These are phyloP conservation scores for Syncephalastrum sp. DNA, from an alignment of 371 early-diverging fungal genomes.

Conservation along the genomic window DNA sequence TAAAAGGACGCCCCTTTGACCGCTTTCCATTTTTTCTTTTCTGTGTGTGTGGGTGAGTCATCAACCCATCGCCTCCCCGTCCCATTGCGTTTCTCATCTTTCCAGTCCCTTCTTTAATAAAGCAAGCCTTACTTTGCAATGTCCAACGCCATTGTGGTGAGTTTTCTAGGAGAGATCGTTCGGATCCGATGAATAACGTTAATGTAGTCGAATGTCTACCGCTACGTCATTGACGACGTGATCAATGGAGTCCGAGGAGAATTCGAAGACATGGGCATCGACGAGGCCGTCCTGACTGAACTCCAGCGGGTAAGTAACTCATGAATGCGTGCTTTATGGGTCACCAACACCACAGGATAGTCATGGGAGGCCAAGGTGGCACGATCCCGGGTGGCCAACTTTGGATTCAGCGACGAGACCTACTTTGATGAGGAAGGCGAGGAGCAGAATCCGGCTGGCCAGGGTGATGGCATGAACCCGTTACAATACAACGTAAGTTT, in stretches of 20 bases:
- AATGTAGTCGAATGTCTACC: constrained; percentile 73
- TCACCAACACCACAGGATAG: constrained; percentile 28
- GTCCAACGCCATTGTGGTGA: constrained; percentile 52
- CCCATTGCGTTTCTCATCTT: constrained; percentile 1
- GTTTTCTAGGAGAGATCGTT: constrained; percentile 7
- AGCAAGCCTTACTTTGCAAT: not conserved
- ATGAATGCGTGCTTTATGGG: not conserved
- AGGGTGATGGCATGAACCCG: constrained; percentile 4
- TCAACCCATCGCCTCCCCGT: constrained; percentile 4
- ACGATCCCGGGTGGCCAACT: constrained; percentile 75
- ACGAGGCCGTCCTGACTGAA: constrained; percentile 83
- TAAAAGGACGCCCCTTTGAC: constrained; percentile 8
- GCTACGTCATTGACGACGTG: constrained; percentile 92
- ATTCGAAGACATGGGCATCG: constrained; percentile 90
- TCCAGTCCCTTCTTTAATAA: constrained; percentile 4
- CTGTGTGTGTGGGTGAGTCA: constrained; percentile 12
- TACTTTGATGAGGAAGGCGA: constrained; percentile 35
- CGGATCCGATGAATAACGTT: not conserved
- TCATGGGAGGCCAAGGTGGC: constrained; percentile 87
- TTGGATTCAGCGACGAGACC: constrained; percentile 53
- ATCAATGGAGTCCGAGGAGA: constrained; percentile 85
- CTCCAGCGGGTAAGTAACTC: constrained; percentile 70
- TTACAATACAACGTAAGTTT: constrained; percentile 29
- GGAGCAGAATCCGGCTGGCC: constrained; percentile 4
- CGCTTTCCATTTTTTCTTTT: constrained; percentile 10